These are phyloP conservation scores for Schwanniomyces pseudopolymorphus DNA, from an alignment of 805 yeast species.

Conservation along the genomic window DNA sequence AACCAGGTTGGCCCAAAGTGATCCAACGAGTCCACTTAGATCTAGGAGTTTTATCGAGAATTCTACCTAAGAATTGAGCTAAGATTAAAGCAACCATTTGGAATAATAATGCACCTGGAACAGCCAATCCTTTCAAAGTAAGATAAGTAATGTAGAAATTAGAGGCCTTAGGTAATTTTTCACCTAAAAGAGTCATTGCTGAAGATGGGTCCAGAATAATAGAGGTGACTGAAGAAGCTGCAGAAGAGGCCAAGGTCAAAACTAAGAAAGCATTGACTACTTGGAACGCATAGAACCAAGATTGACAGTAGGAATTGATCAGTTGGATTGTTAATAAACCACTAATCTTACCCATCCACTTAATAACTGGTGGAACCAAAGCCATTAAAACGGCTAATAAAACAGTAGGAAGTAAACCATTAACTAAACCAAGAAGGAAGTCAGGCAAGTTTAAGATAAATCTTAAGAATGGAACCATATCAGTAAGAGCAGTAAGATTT, in stretches of 20 bases:
- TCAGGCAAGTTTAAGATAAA: slow-evolving; percentile 59
- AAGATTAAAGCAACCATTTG: slow-evolving; percentile 75
- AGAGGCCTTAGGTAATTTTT: slow-evolving; percentile 82
- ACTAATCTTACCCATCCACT: slow-evolving; percentile 66
- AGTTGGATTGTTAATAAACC: slow-evolving; percentile 73
- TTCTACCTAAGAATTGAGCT: slow-evolving; percentile 64
- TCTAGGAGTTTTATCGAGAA: slow-evolving; percentile 87
- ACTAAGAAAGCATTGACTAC: slow-evolving; percentile 88
- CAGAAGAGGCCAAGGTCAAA: slow-evolving; percentile 79
- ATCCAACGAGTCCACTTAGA: slow-evolving; percentile 81
- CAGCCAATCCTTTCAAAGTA: slow-evolving; percentile 75
- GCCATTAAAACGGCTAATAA: slow-evolving; percentile 66
- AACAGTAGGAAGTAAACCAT: slow-evolving; percentile 68
- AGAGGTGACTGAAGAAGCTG: slow-evolving; percentile 72
- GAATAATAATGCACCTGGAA: slow-evolving; percentile 72
- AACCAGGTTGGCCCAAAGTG: slow-evolving; percentile 62
- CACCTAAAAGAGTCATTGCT: slow-evolving; percentile 75
- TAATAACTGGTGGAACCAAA: slow-evolving; percentile 62
- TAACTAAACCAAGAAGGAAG: slow-evolving; percentile 57
- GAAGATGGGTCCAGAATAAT: slow-evolving; percentile 62
- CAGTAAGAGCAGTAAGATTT: slow-evolving; percentile 60
- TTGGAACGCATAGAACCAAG: slow-evolving; percentile 88
- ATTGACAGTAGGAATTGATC: slow-evolving; percentile 79
- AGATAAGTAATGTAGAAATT: slow-evolving; percentile 87
- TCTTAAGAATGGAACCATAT: slow-evolving; percentile 48